Evolutionary conservation across 176 grass and related monocot genomes (phyloP).

Genomic region (Themeda triandra): DNA sequence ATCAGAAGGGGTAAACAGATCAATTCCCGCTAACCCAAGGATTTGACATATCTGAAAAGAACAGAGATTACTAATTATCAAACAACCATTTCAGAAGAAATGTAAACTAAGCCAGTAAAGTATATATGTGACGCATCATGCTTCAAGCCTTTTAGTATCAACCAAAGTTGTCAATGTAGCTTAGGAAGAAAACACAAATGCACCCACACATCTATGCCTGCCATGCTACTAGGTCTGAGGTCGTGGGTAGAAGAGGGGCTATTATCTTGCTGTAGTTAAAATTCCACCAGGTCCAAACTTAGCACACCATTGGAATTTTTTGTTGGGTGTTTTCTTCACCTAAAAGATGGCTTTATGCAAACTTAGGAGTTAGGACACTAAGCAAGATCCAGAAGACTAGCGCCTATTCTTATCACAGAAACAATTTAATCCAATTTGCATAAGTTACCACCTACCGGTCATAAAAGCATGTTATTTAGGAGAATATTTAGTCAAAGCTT

Average conservation of each 20-base stretch:
- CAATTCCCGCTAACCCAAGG: constrained; percentile 73
- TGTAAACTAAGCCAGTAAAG: constrained; percentile 1
- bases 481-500: background rate
- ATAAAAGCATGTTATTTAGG: background rate
- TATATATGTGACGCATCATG: background rate
- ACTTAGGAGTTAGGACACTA: background rate
- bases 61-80: constrained; percentile 4
- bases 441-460: background rate
- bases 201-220: background rate
- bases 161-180: background rate
- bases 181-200: background rate
- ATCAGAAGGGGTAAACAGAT: constrained; percentile 88
- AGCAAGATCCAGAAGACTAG: background rate
- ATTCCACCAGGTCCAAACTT: background rate
- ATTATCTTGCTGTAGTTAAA: background rate
- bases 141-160: background rate
- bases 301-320: background rate
- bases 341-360: background rate
- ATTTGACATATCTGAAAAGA: constrained; percentile 81
- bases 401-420: background rate
- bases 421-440: background rate
- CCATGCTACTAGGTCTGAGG: background rate
- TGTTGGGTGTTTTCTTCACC: background rate
- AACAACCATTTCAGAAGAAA: background rate
- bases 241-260: background rate